Conservation (phyloP, 148 eudicot genomes). For the Rhododendron ovatum region DNA sequence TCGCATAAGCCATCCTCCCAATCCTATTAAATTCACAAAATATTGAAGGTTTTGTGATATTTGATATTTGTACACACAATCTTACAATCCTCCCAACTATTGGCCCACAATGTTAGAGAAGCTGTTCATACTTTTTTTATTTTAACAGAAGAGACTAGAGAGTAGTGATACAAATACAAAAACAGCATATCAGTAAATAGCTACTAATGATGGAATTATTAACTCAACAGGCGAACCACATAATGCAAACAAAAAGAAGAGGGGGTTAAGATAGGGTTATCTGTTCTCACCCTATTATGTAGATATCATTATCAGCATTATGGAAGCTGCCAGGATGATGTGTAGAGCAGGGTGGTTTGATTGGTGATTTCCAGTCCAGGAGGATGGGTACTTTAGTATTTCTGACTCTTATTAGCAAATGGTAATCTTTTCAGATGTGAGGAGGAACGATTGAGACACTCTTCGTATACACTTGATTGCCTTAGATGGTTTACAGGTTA, state of each 20-base stretch:
- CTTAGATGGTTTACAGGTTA: neutral
- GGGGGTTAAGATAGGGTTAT: neutral
- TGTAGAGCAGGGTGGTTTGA: neutral
- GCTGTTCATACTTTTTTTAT: neutral
- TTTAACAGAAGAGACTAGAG: neutral
- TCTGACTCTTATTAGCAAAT: neutral
- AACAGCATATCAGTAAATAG: neutral
- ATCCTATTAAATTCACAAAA: slow-evolving; percentile 39
- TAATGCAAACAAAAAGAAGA: neutral
- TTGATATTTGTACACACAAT: neutral
- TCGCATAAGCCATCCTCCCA: slow-evolving; percentile 97
- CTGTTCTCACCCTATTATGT: neutral
- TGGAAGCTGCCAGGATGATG: neutral
- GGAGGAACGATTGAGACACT: neutral
- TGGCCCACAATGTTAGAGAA: neutral
- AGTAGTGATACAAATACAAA: neutral
- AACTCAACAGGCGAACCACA: neutral
- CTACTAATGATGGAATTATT: neutral
- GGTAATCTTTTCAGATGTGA: neutral
- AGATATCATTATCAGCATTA: neutral
- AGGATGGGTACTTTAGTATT: neutral
- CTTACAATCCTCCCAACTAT: neutral
- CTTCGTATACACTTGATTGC: neutral
- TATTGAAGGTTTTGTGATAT: neutral
- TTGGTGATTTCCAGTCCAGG: neutral